Evolutionary conservation across 805 yeast genomes (phyloP).

Genomic region (Kuraishia floccosa): DNA sequence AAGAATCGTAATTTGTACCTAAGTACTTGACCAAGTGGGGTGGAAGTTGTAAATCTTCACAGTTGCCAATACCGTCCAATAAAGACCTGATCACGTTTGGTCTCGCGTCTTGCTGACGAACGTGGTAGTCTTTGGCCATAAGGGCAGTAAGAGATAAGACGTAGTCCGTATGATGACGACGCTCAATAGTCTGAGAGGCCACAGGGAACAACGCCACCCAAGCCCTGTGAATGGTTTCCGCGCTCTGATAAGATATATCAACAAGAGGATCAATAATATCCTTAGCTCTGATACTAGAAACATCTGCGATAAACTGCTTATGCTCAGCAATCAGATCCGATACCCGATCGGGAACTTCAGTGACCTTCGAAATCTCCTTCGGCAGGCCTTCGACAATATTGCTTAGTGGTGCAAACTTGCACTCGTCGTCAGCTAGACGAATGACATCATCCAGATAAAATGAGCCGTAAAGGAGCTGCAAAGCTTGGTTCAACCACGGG

Average conservation of each 20-base stretch:
- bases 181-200: conserved; percentile 62
- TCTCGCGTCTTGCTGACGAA: conserved; percentile 76
- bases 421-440: conserved; percentile 32
- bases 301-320: conserved; percentile 9
- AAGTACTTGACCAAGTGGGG: conserved; percentile 88
- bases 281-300: conserved; percentile 32
- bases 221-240: conserved; percentile 66
- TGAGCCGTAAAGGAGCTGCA: conserved; percentile 75
- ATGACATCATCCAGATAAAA: conserved; percentile 42
- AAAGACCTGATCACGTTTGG: conserved; percentile 83
- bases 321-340: conserved; percentile 11
- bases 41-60: conserved; percentile 71
- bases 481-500: conserved; percentile 91
- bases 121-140: conserved; percentile 83
- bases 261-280: conserved; percentile 62
- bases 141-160: conserved; percentile 70
- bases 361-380: not conserved
- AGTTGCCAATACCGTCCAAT: conserved; percentile 70
- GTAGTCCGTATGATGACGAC: conserved; percentile 75
- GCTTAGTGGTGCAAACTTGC: conserved; percentile 41
- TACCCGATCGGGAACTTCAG: conserved; percentile 3
- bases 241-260: conserved; percentile 74
- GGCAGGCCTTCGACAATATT: conserved; percentile 24
- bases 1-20: conserved; percentile 78
- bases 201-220: conserved; percentile 83